These are phyloP conservation scores for Mediolabrus comicus DNA, from an alignment of 108 stramenopile genomes.

Conservation along the genomic window DNA sequence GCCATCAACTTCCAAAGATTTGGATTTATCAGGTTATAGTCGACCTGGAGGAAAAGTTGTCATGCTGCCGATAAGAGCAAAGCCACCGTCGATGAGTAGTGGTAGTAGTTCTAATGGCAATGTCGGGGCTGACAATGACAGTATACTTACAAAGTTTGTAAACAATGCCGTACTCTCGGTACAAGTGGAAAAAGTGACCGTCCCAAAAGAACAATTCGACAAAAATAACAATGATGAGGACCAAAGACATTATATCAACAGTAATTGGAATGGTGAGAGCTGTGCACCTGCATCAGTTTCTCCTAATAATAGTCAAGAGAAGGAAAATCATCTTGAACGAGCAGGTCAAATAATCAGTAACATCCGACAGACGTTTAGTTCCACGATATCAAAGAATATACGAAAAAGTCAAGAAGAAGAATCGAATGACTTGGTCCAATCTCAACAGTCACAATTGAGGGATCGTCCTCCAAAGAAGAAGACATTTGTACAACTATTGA, in stretches of 20 bases:
- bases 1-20: neutral
- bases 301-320: neutral
- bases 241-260: slow-evolving; percentile 1
- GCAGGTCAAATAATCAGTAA: neutral
- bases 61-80: neutral
- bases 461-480: neutral
- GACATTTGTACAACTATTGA: neutral
- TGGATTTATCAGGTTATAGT: neutral
- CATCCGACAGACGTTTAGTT: neutral
- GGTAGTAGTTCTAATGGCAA: too few species aligned
- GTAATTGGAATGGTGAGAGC: slow-evolving; percentile 1
- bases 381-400: neutral
- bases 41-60: neutral
- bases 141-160: neutral
- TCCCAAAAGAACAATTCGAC: neutral
- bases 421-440: neutral
- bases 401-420: neutral
- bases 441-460: too few species aligned
- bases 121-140: neutral
- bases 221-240: neutral
- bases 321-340: neutral
- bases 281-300: slow-evolving; percentile 9
- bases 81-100: neutral
- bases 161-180: slow-evolving; percentile 1
- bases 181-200: neutral